These are phyloP conservation scores for Rhizophagus sp. DNA, from an alignment of 192 early-diverging fungal species.

Conservation along the genomic window DNA sequence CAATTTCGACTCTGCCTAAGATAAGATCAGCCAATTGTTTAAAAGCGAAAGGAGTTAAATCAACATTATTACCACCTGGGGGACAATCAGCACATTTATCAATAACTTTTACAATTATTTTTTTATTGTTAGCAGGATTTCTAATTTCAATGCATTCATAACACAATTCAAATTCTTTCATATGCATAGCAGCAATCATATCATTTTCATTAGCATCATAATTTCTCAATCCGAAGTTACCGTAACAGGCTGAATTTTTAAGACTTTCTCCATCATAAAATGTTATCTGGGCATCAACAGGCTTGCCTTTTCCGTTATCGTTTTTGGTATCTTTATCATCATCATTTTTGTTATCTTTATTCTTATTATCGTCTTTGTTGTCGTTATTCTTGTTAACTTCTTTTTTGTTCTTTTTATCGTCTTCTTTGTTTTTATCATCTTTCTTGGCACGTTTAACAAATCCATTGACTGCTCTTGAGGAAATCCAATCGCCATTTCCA, in stretches of 20 bases:
- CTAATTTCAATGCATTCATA: conserved; percentile 14
- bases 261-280: conserved; percentile 38
- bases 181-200: conserved; percentile 46
- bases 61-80: neutral
- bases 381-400: too few relatives aligned
- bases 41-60: conserved; percentile 8
- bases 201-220: conserved; percentile 38
- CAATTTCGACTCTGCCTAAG: neutral
- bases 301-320: neutral
- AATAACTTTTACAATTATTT: conserved; percentile 18
- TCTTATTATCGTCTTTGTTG: neutral
- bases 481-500: neutral
- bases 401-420: too few relatives aligned
- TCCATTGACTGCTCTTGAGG: neutral
- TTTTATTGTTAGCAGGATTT: neutral
- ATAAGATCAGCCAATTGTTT: neutral
- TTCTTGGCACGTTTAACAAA: neutral
- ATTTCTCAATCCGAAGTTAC: conserved; percentile 34
- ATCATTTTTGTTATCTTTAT: neutral
- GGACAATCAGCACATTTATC: conserved; percentile 24
- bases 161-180: conserved; percentile 2
- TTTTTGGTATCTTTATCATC: too few relatives aligned
- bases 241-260: conserved; percentile 47
- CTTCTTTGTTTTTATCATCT: neutral
- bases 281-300: conserved; percentile 11